Percentiles rank a stretch among this genome's conserved stretches.
phyloP scores from a whole-genome alignment of 1,284 basidiomycete species.

The Moniliophthora roreri region DNA sequence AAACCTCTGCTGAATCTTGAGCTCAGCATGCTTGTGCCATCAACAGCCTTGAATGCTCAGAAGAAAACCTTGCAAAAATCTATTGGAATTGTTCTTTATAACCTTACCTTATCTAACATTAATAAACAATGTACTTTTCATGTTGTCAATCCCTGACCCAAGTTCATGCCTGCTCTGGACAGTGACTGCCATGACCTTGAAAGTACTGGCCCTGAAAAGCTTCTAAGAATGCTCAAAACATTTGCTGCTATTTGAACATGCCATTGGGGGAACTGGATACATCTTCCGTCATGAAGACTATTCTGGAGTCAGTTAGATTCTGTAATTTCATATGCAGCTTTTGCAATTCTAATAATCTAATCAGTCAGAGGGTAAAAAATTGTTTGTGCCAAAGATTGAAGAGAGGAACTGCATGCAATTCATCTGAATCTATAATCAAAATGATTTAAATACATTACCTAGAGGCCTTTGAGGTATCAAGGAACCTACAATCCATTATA shows the following conservation, averaged over 20 bases:
- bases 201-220: conserved; percentile 47
- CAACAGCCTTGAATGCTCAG: conserved; percentile 27
- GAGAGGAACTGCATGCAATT: conserved; percentile 59
- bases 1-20: no score
- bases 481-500: conserved; percentile 55
- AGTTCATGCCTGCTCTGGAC: conserved; percentile 8
- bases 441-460: conserved; percentile 58
- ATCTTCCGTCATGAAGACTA: conserved; percentile 42
- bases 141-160: conserved; percentile 12
- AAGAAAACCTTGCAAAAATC: conserved; percentile 56
- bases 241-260: conserved; percentile 82
- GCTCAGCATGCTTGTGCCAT: neutral
- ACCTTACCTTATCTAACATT: conserved; percentile 41
- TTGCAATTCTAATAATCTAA: conserved; percentile 1
- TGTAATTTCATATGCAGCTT: conserved; percentile 2
- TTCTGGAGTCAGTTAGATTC: conserved; percentile 49
- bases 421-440: conserved; percentile 53
- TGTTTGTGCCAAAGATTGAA: conserved; percentile 72
- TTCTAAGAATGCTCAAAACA: conserved; percentile 47
- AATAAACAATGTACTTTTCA: conserved; percentile 55
- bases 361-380: conserved; percentile 50
- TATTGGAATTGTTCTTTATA: conserved; percentile 42
- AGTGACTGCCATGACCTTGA: conserved; percentile 56
- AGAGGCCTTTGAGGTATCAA: conserved; percentile 72
- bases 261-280: conserved; percentile 70